Conservation (phyloP, 1,139 yeast species). For the Suhomyces guaymorum region DNA sequence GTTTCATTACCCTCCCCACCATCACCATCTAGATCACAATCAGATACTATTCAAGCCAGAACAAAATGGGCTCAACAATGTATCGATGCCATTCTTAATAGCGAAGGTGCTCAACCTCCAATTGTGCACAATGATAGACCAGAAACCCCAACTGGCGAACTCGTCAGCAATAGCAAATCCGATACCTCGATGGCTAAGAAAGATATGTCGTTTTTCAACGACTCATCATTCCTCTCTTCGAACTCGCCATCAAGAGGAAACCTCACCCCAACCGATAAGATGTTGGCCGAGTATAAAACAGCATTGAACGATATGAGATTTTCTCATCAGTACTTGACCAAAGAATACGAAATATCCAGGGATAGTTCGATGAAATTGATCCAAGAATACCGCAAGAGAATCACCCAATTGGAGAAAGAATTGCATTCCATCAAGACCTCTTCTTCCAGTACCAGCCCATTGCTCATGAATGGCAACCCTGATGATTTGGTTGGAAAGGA, state of each 20-base stretch:
- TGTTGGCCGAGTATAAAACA: conserved; percentile 48
- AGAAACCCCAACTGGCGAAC: conserved; percentile 3
- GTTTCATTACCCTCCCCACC: conserved; percentile 51
- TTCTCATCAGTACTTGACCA: conserved; percentile 61
- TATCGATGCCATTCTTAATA: conserved; percentile 38
- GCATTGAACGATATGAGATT: conserved; percentile 63
- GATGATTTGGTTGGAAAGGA: conserved; percentile 38
- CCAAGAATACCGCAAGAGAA: conserved; percentile 50
- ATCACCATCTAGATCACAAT: conserved; percentile 19
- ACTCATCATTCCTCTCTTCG: conserved; percentile 29
- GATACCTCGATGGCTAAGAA: conserved; percentile 3
- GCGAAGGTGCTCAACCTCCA: conserved; percentile 3
- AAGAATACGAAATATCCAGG: conserved; percentile 60
- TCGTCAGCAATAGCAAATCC: background rate
- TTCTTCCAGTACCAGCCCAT: conserved; percentile 2
- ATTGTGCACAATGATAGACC: conserved; percentile 4
- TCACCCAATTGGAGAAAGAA: conserved; percentile 47
- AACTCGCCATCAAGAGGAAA: conserved; percentile 20
- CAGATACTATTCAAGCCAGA: conserved; percentile 34
- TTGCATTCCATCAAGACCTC: conserved; percentile 6
- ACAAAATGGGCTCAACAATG: conserved; percentile 57
- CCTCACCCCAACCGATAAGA: conserved; percentile 26
- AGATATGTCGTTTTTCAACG: conserved; percentile 16
- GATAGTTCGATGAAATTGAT: conserved; percentile 49
- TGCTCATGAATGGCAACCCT: conserved; percentile 2